Percentiles rank a stretch among this genome's conserved stretches.
phyloP scores from a whole-genome alignment of 352 stramenopile genomes.

The Globisporangium cederbergense region DNA sequence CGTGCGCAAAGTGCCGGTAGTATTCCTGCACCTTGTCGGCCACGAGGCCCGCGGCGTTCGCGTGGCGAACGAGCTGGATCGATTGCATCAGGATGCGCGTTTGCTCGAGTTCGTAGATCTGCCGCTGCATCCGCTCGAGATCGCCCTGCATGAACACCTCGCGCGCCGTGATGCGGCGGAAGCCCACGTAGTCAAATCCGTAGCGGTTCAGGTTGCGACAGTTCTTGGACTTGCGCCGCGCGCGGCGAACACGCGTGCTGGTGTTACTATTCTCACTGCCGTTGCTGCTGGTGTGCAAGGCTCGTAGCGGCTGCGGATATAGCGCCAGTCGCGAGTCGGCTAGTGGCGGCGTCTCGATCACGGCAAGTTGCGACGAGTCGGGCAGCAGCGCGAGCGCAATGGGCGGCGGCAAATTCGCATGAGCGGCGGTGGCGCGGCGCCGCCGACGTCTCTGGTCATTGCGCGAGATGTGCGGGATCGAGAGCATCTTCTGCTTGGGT shows the following conservation, averaged over 20 bases:
- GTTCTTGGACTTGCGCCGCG: slow-evolving; percentile 35
- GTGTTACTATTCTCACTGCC: too few relatives aligned
- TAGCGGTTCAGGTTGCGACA: slow-evolving; percentile 37
- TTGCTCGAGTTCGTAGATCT: slow-evolving; percentile 45
- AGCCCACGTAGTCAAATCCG: slow-evolving; percentile 26
- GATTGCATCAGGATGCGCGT: slow-evolving; percentile 38
- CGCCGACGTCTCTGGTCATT: slow-evolving; percentile 13
- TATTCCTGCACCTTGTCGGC: slow-evolving; percentile 41
- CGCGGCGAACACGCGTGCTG: slow-evolving; percentile 1
- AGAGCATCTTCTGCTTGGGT: slow-evolving; percentile 17
- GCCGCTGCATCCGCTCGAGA: slow-evolving; percentile 30
- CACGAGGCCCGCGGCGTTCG: slow-evolving; percentile 38
- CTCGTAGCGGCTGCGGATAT: background rate
- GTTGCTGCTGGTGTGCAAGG: background rate
- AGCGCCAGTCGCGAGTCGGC: background rate
- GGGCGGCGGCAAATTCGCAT: background rate
- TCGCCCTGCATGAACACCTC: slow-evolving; percentile 28
- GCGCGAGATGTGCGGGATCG: slow-evolving; percentile 28
- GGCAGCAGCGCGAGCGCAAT: slow-evolving; percentile 14
- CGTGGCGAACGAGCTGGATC: slow-evolving; percentile 36
- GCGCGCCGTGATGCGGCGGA: slow-evolving; percentile 28
- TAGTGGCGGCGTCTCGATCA: slow-evolving; percentile 7
- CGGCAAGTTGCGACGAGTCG: slow-evolving; percentile 12
- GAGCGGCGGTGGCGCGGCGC: too few relatives aligned
- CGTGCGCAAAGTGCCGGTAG: slow-evolving; percentile 42